These are phyloP conservation scores for Fusarium cyanostomum DNA, from an alignment of 2,329 filamentous ascomycete species.

Conservation along the genomic window DNA sequence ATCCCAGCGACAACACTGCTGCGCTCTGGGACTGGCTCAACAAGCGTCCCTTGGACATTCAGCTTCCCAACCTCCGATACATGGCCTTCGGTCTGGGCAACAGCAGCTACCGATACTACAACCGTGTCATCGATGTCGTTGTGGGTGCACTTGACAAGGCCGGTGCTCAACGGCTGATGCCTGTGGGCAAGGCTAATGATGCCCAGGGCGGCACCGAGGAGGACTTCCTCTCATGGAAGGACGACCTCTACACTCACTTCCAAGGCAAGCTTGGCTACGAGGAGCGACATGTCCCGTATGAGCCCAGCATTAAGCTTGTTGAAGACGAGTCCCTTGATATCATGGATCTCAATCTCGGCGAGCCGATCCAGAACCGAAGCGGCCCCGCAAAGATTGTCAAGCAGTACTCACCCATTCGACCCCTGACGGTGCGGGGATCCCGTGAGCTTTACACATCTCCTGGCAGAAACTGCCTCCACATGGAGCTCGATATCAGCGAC, in stretches of 20 bases:
- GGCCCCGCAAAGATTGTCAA: conserved; percentile 33
- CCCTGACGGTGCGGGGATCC: conserved; percentile 25
- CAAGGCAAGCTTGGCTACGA: conserved; percentile 30
- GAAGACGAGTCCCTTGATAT: conserved; percentile 38
- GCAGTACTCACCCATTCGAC: conserved; percentile 32
- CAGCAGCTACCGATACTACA: conserved; percentile 52
- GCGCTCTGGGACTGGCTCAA: conserved; percentile 45
- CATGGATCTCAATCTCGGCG: conserved; percentile 38
- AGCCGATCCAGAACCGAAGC: conserved; percentile 32
- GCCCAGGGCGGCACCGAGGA: conserved; percentile 47
- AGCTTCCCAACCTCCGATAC: conserved; percentile 44
- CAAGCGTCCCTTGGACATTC: conserved; percentile 21
- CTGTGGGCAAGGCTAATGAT: conserved; percentile 47
- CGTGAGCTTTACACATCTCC: conserved; percentile 32
- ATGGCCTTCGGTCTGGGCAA: conserved; percentile 52
- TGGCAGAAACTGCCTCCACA: conserved; percentile 46
- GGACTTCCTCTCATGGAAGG: conserved; percentile 51
- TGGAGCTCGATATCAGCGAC: conserved; percentile 50
- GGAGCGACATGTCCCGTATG: conserved; percentile 36
- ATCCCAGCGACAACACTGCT: conserved; percentile 51
- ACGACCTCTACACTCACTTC: conserved; percentile 39
- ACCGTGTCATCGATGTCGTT: conserved; percentile 47
- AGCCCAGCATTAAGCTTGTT: conserved; percentile 29
- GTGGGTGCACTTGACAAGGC: conserved; percentile 33
- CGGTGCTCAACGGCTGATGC: conserved; percentile 43